phyloP scores from a whole-genome alignment of 2,329 filamentous ascomycete species.

The Pseudocercospora pini-densiflorae region DNA sequence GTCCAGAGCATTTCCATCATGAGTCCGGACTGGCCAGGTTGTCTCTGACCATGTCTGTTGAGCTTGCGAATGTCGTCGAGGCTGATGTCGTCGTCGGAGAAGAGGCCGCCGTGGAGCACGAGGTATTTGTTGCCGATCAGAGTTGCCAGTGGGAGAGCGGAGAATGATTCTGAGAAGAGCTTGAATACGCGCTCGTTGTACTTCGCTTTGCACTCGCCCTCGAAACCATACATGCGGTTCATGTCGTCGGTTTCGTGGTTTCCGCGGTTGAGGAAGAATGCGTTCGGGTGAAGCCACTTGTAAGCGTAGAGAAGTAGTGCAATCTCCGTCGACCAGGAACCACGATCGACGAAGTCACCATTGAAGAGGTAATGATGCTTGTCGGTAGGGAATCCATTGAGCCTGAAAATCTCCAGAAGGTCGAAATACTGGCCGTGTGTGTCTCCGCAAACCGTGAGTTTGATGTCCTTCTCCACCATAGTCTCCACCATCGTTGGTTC shows the following conservation, averaged over 20 bases:
- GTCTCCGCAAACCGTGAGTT: conserved; percentile 94
- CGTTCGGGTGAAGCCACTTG: conserved; percentile 85
- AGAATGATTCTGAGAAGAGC: conserved; percentile 97
- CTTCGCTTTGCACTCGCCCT: conserved; percentile 97
- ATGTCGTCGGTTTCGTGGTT: conserved; percentile 95
- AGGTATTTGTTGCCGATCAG: conserved; percentile 90
- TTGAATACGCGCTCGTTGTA: conserved; percentile 97
- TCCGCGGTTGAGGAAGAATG: conserved; percentile 94
- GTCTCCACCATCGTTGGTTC: conserved; percentile 98
- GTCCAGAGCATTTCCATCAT: conserved; percentile 99
- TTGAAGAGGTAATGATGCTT: conserved; percentile 97
- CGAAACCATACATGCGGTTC: conserved; percentile 98
- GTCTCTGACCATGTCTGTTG: conserved; percentile 85
- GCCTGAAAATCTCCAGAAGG: conserved; percentile 90
- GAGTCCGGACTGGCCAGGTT: conserved; percentile 88
- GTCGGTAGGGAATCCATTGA: conserved; percentile 83
- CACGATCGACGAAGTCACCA: conserved; percentile 96
- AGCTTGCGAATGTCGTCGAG: conserved; percentile 94
- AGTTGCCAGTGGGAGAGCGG: conserved; percentile 87
- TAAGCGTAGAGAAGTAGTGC: conserved; percentile 91
- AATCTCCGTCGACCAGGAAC: conserved; percentile 98
- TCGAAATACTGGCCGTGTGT: conserved; percentile 99
- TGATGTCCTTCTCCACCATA: conserved; percentile 74
- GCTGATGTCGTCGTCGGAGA: conserved; percentile 91
- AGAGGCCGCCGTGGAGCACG: conserved; percentile 90